phyloP scores from a whole-genome alignment of 2,329 filamentous ascomycete genomes.

The Piedraia hortae region DNA sequence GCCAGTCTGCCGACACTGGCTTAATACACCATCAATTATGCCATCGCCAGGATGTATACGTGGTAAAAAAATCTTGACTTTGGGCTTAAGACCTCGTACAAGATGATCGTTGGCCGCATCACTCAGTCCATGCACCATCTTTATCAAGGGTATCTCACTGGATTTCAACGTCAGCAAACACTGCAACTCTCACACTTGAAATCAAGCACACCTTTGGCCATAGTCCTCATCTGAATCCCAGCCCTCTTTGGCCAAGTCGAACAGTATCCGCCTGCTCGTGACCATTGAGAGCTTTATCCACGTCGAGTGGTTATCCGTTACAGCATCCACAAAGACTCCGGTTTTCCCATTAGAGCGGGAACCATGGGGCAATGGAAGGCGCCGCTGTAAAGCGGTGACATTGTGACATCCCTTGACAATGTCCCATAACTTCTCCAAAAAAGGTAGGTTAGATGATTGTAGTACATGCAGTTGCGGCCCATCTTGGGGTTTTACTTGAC shows the following conservation, averaged over 20 bases:
- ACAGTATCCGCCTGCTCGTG: conserved; percentile 33
- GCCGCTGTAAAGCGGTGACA: conserved; percentile 29
- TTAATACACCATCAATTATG: conserved; percentile 29
- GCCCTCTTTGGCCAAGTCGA: conserved; percentile 40
- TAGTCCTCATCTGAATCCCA: conserved; percentile 26
- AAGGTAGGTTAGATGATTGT: conserved; percentile 37
- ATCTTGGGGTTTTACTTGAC: conserved; percentile 6
- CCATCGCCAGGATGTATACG: conserved; percentile 24
- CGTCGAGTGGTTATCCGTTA: conserved; percentile 31
- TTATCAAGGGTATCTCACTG: conserved; percentile 28
- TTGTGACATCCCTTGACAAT: conserved; percentile 29
- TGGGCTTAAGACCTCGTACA: conserved; percentile 31
- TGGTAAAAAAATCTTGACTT: conserved; percentile 31
- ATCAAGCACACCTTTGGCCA: conserved; percentile 19
- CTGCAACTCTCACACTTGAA: conserved; percentile 13
- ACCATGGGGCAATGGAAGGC: no score
- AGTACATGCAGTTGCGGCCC: conserved; percentile 23
- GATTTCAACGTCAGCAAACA: conserved; percentile 20
- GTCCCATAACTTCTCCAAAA: conserved; percentile 35
- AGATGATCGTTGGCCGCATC: conserved; percentile 28
- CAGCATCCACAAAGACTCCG: conserved; percentile 29
- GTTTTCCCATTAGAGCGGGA: no score
- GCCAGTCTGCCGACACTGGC: conserved; percentile 26
- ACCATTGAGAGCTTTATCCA: conserved; percentile 44
- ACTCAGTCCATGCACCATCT: conserved; percentile 29